A percentile compares a stretch with the other conserved stretches of the same genome.
Conservation (phyloP, 371 early-diverging fungal species). For the Syncephalastrum sp. region DNA sequence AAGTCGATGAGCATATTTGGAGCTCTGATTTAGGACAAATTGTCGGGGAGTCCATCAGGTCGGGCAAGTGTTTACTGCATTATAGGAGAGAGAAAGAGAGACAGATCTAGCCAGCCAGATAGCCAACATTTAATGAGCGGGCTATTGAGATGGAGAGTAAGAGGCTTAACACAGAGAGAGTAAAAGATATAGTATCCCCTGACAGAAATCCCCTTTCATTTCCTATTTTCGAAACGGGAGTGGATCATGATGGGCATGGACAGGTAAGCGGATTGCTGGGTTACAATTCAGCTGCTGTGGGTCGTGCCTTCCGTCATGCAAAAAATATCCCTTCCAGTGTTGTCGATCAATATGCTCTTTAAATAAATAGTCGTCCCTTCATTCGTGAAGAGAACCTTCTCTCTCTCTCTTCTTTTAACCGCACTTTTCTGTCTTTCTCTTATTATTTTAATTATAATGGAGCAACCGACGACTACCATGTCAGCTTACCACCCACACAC, state of each 20-base stretch:
- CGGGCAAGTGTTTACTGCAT: constrained; percentile 10
- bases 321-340: constrained; percentile 6
- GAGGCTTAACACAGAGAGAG: too few relatives aligned
- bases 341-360: constrained; percentile 11
- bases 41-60: background rate
- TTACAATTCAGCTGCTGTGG: too few relatives aligned
- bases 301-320: too few relatives aligned
- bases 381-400: too few relatives aligned
- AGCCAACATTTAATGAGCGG: too few relatives aligned
- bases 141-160: too few relatives aligned
- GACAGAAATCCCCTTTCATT: too few relatives aligned
- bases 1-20: constrained; percentile 5
- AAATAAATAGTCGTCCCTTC: constrained; percentile 12
- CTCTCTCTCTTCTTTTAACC: constrained; percentile 2
- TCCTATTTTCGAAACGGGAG: too few relatives aligned
- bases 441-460: background rate
- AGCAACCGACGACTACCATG: constrained; percentile 3
- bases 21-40: constrained; percentile 10
- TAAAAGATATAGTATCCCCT: too few relatives aligned
- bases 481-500: constrained; percentile 20
- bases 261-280: too few relatives aligned
- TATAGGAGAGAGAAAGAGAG: constrained; percentile 5
- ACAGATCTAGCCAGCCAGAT: background rate
- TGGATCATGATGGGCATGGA: too few relatives aligned
- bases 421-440: background rate